These are phyloP conservation scores for Aspergillus ustus DNA, from an alignment of 2,329 filamentous ascomycete genomes.

Conservation along the genomic window DNA sequence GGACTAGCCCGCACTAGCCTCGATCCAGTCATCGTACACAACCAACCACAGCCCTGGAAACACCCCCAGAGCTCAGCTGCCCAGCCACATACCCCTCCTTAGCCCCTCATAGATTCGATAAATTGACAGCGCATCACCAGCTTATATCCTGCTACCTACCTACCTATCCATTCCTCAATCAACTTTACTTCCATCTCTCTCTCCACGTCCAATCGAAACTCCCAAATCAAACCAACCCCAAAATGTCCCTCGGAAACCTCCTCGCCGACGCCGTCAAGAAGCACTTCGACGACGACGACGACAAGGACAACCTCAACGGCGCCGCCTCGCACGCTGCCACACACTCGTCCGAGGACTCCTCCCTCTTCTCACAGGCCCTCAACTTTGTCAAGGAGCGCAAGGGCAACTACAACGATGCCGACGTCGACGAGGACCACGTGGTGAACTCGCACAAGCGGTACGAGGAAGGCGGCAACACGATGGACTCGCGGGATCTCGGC, in stretches of 20 bases:
- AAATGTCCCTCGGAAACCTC: slow-evolving; percentile 31
- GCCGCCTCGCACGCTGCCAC: slow-evolving; percentile 61
- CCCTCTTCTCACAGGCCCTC: slow-evolving; percentile 62
- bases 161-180: background rate
- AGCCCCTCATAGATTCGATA: slow-evolving; percentile 8
- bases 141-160: background rate
- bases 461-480: slow-evolving; percentile 55
- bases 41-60: background rate
- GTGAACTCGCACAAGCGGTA: slow-evolving; percentile 76
- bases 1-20: background rate
- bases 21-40: background rate
- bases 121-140: slow-evolving; percentile 12
- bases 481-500: slow-evolving; percentile 52
- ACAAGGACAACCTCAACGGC: slow-evolving; percentile 55
- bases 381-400: slow-evolving; percentile 55
- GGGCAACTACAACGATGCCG: slow-evolving; percentile 54
- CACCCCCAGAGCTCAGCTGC: slow-evolving; percentile 13
- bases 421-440: slow-evolving; percentile 68
- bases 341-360: slow-evolving; percentile 56
- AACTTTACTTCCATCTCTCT: background rate
- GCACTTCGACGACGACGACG: slow-evolving; percentile 16
- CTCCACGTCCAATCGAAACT: background rate
- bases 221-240: slow-evolving; percentile 9
- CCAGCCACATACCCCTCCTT: slow-evolving; percentile 12
- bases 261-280: slow-evolving; percentile 22